Evolutionary conservation across 1,139 yeast genomes (phyloP).

Genomic region (Hansenula sp.): DNA sequence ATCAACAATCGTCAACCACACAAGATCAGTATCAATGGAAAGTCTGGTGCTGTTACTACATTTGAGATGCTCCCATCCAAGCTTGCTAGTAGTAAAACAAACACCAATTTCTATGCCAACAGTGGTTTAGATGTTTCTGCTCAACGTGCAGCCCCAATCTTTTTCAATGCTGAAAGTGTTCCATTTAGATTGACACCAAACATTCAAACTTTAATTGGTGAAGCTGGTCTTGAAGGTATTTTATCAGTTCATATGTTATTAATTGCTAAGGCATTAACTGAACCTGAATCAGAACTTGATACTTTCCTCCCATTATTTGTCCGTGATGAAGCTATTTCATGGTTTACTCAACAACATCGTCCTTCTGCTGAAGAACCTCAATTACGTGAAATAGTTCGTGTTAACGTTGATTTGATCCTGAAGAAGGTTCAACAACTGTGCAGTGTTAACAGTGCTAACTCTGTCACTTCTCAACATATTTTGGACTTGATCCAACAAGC

Average conservation of each 20-base stretch:
- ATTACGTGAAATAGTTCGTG: slow-evolving; percentile 79
- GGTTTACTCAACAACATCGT: slow-evolving; percentile 83
- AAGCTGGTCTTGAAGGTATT: slow-evolving; percentile 86
- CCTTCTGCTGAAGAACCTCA: slow-evolving; percentile 61
- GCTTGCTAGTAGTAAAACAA: slow-evolving; percentile 48
- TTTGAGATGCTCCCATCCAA: slow-evolving; percentile 93
- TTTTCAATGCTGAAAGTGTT: slow-evolving; percentile 90
- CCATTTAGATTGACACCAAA: slow-evolving; percentile 97
- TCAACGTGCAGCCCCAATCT: slow-evolving; percentile 76
- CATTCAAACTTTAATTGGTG: slow-evolving; percentile 90
- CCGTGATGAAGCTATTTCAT: slow-evolving; percentile 88
- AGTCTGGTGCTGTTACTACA: slow-evolving; percentile 89
- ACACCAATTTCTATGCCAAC: slow-evolving; percentile 42
- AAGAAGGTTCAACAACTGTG: slow-evolving; percentile 70
- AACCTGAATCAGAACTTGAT: slow-evolving; percentile 85
- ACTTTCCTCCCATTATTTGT: slow-evolving; percentile 89
- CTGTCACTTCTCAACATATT: slow-evolving; percentile 89
- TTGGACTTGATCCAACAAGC: slow-evolving; percentile 92
- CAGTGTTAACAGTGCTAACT: slow-evolving; percentile 67
- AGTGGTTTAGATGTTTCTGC: slow-evolving; percentile 54
- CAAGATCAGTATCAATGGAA: slow-evolving; percentile 77
- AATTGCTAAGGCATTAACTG: slow-evolving; percentile 84
- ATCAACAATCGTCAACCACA: slow-evolving; percentile 92
- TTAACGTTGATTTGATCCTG: slow-evolving; percentile 81
- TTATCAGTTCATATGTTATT: slow-evolving; percentile 81